phyloP scores from a whole-genome alignment of 2,329 filamentous ascomycete species.

The Capronia epimyces region DNA sequence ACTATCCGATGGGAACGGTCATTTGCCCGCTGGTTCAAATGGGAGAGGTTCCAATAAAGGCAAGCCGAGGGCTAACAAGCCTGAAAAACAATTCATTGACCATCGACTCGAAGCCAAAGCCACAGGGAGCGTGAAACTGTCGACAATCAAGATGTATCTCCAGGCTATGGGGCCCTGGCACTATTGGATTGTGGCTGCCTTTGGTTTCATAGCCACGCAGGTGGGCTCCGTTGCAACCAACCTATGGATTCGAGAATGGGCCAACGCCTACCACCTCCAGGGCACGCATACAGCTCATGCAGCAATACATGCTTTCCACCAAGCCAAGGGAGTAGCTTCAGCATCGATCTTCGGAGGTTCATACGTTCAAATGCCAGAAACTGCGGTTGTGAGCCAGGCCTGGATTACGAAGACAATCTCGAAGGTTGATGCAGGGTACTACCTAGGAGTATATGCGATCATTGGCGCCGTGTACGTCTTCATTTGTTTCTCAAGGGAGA shows the following conservation, averaged over 20 bases:
- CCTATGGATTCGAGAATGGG: slow-evolving; percentile 92
- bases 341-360: slow-evolving; percentile 11
- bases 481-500: slow-evolving; percentile 76
- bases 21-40: slow-evolving; percentile 32
- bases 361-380: slow-evolving; percentile 16
- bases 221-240: slow-evolving; percentile 81
- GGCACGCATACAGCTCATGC: slow-evolving; percentile 17
- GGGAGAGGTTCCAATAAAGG: slow-evolving; percentile 24
- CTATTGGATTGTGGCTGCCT: slow-evolving; percentile 75
- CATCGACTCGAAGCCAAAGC: slow-evolving; percentile 69
- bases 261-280: slow-evolving; percentile 68
- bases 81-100: slow-evolving; percentile 36
- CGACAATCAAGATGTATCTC: slow-evolving; percentile 80
- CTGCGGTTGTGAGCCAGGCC: background rate
- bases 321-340: background rate
- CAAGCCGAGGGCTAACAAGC: slow-evolving; percentile 39
- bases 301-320: slow-evolving; percentile 16
- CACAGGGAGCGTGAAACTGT: slow-evolving; percentile 78
- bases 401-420: slow-evolving; percentile 24
- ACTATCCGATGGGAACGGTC: slow-evolving; percentile 46
- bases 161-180: slow-evolving; percentile 91
- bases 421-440: slow-evolving; percentile 75
- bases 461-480: slow-evolving; percentile 72
- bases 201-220: slow-evolving; percentile 77
- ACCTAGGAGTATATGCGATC: slow-evolving; percentile 72